Evolutionary conservation across 495 filamentous ascomycete species (phyloP).

Genomic region (Penicillium antarcticum): DNA sequence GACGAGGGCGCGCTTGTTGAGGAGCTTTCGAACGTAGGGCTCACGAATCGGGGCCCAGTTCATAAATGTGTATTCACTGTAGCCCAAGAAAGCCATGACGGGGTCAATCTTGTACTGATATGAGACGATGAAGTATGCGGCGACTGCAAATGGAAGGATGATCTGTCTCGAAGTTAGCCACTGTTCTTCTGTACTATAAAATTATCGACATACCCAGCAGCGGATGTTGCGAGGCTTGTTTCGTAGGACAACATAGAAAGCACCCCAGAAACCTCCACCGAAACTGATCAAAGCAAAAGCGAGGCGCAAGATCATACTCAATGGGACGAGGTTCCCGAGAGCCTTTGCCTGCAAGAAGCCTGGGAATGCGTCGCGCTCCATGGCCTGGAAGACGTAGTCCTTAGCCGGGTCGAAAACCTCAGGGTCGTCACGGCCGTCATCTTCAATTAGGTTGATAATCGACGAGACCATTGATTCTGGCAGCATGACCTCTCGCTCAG

Average conservation of each 20-base stretch:
- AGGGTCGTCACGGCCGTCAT: constrained; percentile 86
- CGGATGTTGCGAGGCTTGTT: constrained; percentile 69
- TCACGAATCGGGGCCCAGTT: constrained; percentile 82
- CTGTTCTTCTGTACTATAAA: not conserved
- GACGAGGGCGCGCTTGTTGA: constrained; percentile 76
- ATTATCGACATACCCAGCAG: constrained; percentile 66
- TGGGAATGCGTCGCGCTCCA: constrained; percentile 98
- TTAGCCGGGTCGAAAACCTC: constrained; percentile 97
- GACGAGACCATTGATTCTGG: constrained; percentile 80
- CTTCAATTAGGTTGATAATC: constrained; percentile 80
- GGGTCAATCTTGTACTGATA: constrained; percentile 96
- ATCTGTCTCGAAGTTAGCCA: constrained; percentile 52
- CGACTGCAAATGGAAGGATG: constrained; percentile 89
- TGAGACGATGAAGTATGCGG: constrained; percentile 79
- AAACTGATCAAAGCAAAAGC: constrained; percentile 82
- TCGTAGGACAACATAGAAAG: constrained; percentile 88
- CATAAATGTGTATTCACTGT: constrained; percentile 94
- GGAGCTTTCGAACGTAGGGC: constrained; percentile 79
- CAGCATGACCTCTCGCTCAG: constrained; percentile 92
- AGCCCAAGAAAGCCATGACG: constrained; percentile 79
- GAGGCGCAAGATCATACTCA: constrained; percentile 77
- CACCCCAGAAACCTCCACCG: constrained; percentile 91
- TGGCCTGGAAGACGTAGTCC: constrained; percentile 98
- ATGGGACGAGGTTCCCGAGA: constrained; percentile 87
- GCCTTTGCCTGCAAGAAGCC: constrained; percentile 94